Conservation (phyloP, 2,329 filamentous ascomycete genomes). For the Phyllosticta citribraziliensis region DNA sequence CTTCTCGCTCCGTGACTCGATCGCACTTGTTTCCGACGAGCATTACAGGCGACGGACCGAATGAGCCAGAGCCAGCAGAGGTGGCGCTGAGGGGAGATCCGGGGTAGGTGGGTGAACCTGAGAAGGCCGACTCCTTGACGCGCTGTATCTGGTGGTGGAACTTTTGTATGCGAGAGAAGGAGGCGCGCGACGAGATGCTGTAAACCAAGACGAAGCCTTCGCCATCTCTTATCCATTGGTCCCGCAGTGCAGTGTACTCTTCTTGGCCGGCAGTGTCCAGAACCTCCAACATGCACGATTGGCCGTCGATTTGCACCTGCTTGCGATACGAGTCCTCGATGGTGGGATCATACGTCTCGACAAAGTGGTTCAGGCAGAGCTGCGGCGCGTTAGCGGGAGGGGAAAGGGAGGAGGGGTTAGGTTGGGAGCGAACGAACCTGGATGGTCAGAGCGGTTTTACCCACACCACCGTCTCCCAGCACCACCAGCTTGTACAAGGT, state of each 20-base stretch:
- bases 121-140: constrained; percentile 78
- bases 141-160: constrained; percentile 96
- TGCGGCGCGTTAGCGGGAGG: constrained; percentile 29
- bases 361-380: constrained; percentile 95
- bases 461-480: constrained; percentile 85
- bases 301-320: constrained; percentile 75
- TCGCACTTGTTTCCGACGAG: constrained; percentile 98
- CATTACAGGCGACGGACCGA: constrained; percentile 83
- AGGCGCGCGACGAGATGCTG: constrained; percentile 94
- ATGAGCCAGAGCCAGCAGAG: constrained; percentile 41
- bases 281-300: constrained; percentile 95
- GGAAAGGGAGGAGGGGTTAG: background rate
- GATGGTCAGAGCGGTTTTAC: constrained; percentile 88
- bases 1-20: constrained; percentile 87
- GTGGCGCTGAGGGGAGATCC: constrained; percentile 60
- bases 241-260: constrained; percentile 91
- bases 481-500: constrained; percentile 94
- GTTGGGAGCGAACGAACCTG: constrained; percentile 51
- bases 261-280: constrained; percentile 96
- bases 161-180: constrained; percentile 86
- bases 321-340: constrained; percentile 62
- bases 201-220: constrained; percentile 97
- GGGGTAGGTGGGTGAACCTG: constrained; percentile 65
- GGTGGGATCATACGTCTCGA: constrained; percentile 72
- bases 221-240: constrained; percentile 97